A percentile compares a stretch with the other conserved stretches of the same genome.
phyloP scores from a whole-genome alignment of 129 eudicot genomes.

The Gnaphalium uliginosum region DNA sequence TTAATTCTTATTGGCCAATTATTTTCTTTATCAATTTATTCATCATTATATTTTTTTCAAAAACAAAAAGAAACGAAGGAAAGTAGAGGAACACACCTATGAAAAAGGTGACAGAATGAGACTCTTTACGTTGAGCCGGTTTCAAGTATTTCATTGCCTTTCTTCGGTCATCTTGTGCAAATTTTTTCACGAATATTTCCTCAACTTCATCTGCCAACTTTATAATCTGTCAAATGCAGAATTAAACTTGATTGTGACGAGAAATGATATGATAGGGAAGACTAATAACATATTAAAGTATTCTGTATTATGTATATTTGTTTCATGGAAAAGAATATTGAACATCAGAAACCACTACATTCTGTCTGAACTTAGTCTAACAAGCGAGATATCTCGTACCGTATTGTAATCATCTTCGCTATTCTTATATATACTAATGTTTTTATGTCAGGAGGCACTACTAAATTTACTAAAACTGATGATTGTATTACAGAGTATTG shows the following conservation, averaged over 20 bases:
- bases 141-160: slow-evolving; percentile 96
- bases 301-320: slow-evolving; percentile 31
- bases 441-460: slow-evolving; percentile 32
- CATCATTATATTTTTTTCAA: slow-evolving; percentile 11
- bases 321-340: slow-evolving; percentile 23
- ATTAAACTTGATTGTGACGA: background rate
- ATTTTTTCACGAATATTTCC: slow-evolving; percentile 74
- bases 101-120: slow-evolving; percentile 89
- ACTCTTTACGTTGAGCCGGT: slow-evolving; percentile 84
- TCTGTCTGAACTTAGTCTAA: slow-evolving; percentile 39
- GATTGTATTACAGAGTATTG: background rate
- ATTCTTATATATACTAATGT: slow-evolving; percentile 26
- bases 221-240: slow-evolving; percentile 48
- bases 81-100: slow-evolving; percentile 60
- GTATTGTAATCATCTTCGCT: slow-evolving; percentile 46
- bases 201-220: slow-evolving; percentile 88
- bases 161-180: slow-evolving; percentile 69
- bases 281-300: background rate
- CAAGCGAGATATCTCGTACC: slow-evolving; percentile 33
- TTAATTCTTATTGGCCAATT: slow-evolving; percentile 22
- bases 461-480: slow-evolving; percentile 13
- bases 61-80: background rate
- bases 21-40: slow-evolving; percentile 23
- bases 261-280: slow-evolving; percentile 23
- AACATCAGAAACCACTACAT: slow-evolving; percentile 32